phyloP scores from a whole-genome alignment of 805 yeast species.

The Millerago galiae region DNA sequence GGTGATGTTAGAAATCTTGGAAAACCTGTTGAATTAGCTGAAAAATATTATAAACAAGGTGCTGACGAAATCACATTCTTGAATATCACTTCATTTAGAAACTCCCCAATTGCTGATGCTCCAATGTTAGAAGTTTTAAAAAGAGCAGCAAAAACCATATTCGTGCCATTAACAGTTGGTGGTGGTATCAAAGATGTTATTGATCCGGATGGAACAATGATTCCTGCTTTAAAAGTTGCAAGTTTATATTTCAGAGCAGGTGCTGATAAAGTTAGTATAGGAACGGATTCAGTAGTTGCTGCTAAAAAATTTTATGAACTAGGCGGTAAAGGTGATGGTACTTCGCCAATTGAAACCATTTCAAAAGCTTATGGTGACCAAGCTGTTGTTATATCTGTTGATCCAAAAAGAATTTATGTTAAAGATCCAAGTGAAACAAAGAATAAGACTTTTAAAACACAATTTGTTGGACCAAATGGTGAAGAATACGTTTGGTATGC shows the following conservation, averaged over 20 bases:
- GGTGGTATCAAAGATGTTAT: conserved; percentile 93
- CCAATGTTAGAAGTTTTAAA: conserved; percentile 92
- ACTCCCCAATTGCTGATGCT: conserved; percentile 85
- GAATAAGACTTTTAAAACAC: conserved; percentile 60
- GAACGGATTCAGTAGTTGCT: conserved; percentile 92
- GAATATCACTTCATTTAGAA: conserved; percentile 92
- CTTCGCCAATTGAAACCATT: conserved; percentile 87
- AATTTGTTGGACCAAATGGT: conserved; percentile 76
- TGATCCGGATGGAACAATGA: conserved; percentile 74
- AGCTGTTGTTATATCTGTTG: conserved; percentile 98
- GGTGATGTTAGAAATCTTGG: conserved; percentile 84
- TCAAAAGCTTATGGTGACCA: conserved; percentile 90
- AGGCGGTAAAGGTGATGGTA: conserved; percentile 58
- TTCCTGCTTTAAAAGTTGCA: conserved; percentile 89
- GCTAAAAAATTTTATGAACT: conserved; percentile 73
- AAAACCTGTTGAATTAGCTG: conserved; percentile 92
- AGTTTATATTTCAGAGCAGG: conserved; percentile 90
- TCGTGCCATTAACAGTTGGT: conserved; percentile 96
- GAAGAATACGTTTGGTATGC: conserved; percentile 90
- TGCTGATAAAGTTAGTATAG: conserved; percentile 96
- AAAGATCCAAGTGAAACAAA: conserved; percentile 49
- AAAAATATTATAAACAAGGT: conserved; percentile 85
- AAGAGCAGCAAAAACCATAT: conserved; percentile 79
- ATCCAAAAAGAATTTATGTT: conserved; percentile 85
- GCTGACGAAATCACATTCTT: conserved; percentile 96